phyloP scores from a whole-genome alignment of 768 basidiomycete genomes.

The Filobasidium wieringae region DNA sequence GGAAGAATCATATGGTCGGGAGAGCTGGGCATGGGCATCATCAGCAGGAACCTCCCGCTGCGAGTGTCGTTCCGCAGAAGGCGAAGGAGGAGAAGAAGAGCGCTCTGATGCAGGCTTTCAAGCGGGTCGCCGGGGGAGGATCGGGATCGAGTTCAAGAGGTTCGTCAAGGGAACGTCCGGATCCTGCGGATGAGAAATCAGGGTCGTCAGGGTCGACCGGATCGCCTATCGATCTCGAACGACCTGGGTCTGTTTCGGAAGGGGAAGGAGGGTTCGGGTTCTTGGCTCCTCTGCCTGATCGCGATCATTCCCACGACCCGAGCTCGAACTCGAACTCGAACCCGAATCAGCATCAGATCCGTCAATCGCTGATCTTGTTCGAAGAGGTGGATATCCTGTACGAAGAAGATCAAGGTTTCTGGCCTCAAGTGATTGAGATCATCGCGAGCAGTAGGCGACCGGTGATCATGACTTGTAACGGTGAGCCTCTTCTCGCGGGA shows the following conservation, averaged over 20 bases:
- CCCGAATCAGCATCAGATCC: no score
- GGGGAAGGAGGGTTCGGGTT: slow-evolving; percentile 6
- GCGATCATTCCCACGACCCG: no score
- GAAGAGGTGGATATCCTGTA: slow-evolving; percentile 94
- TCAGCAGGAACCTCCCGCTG: no score
- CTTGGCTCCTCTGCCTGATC: no score
- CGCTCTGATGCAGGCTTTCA: slow-evolving; percentile 14
- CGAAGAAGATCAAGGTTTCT: slow-evolving; percentile 68
- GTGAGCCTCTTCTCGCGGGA: slow-evolving; percentile 45
- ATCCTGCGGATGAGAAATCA: no score
- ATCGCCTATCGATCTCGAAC: no score
- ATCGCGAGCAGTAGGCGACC: slow-evolving; percentile 76
- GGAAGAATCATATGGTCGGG: slow-evolving; percentile 73
- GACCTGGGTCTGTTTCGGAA: no score
- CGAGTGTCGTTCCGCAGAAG: not conserved
- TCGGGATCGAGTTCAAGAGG: no score
- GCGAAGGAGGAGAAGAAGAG: slow-evolving; percentile 1
- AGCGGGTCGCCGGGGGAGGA: slow-evolving; percentile 1
- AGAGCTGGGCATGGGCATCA: slow-evolving; percentile 16
- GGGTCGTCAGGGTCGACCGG: no score
- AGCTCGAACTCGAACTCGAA: no score
- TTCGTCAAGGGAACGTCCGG: no score
- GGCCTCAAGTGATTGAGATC: slow-evolving; percentile 66
- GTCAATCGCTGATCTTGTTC: slow-evolving; percentile 77
- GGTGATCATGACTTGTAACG: slow-evolving; percentile 89